These are phyloP conservation scores for Xerocomus brunneocitrinus DNA, from an alignment of 768 basidiomycete species.

Conservation along the genomic window DNA sequence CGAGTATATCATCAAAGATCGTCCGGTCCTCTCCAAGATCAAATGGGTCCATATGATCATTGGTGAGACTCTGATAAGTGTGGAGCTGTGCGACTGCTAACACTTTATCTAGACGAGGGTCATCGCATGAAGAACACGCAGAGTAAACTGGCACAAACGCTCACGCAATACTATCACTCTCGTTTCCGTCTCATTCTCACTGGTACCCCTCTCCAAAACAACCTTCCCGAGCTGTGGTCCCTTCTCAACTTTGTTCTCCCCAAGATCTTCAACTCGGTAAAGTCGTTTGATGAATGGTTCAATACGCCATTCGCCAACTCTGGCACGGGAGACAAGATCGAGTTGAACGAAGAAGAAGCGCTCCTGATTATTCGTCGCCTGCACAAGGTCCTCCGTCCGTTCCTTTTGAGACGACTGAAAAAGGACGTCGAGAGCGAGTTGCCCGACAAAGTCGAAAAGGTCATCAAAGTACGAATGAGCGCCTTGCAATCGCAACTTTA, in stretches of 20 bases:
- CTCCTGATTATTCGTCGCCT: constrained; percentile 93
- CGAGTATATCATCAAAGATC: constrained; percentile 97
- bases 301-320: constrained; percentile 99
- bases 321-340: constrained; percentile 97
- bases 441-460: constrained; percentile 97
- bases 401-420: constrained; percentile 88
- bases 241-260: constrained; percentile 93
- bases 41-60: constrained; percentile 99
- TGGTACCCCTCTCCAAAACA: constrained; percentile 95
- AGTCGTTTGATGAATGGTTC: constrained; percentile 99
- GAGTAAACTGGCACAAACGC: constrained; percentile 85
- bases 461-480: constrained; percentile 94
- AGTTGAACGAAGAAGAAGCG: constrained; percentile 99
- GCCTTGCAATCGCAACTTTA: constrained; percentile 89
- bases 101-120: constrained; percentile 65
- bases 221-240: constrained; percentile 93
- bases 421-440: constrained; percentile 95
- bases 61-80: constrained; percentile 39
- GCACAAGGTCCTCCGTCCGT: constrained; percentile 94
- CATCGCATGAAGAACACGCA: constrained; percentile 97
- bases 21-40: constrained; percentile 82
- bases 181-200: constrained; percentile 92
- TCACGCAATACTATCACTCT: constrained; percentile 89
- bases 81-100: constrained; percentile 2
- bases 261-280: constrained; percentile 97